These are phyloP conservation scores for Trichoderma harzianum DNA, from an alignment of 2,329 filamentous ascomycete species.

Conservation along the genomic window DNA sequence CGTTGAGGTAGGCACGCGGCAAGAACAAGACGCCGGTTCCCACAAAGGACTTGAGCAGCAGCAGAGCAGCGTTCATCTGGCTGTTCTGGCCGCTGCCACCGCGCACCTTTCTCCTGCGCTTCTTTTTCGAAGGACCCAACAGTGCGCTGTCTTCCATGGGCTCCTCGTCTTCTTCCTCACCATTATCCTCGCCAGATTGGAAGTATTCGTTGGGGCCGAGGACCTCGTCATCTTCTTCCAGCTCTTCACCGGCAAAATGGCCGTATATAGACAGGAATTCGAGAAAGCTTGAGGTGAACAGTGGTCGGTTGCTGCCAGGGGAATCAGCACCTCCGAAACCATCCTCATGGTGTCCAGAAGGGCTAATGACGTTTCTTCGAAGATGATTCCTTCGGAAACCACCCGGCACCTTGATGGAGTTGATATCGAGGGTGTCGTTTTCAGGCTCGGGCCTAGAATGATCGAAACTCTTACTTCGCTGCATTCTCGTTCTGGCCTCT, in stretches of 20 bases:
- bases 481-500: conserved; percentile 63
- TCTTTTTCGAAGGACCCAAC: conserved; percentile 70
- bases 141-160: conserved; percentile 86
- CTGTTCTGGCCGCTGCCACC: conserved; percentile 72
- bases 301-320: conserved; percentile 40
- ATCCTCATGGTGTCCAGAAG: conserved; percentile 36
- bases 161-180: conserved; percentile 64
- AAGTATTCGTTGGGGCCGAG: conserved; percentile 89
- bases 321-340: conserved; percentile 35
- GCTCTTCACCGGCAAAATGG: conserved; percentile 94
- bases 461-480: conserved; percentile 86
- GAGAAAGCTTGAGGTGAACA: conserved; percentile 89
- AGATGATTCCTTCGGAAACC: conserved; percentile 91
- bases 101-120: conserved; percentile 72
- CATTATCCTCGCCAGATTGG: conserved; percentile 68
- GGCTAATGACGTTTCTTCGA: conserved; percentile 68
- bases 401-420: conserved; percentile 86
- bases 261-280: conserved; percentile 95
- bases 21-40: conserved; percentile 94
- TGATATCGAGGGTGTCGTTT: conserved; percentile 77
- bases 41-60: conserved; percentile 95
- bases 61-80: conserved; percentile 72
- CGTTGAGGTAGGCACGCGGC: conserved; percentile 89
- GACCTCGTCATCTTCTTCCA: conserved; percentile 94
- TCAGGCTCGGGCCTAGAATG: conserved; percentile 74